Conservation (phyloP, 345 rosid species). For the Salix arbutifolia region DNA sequence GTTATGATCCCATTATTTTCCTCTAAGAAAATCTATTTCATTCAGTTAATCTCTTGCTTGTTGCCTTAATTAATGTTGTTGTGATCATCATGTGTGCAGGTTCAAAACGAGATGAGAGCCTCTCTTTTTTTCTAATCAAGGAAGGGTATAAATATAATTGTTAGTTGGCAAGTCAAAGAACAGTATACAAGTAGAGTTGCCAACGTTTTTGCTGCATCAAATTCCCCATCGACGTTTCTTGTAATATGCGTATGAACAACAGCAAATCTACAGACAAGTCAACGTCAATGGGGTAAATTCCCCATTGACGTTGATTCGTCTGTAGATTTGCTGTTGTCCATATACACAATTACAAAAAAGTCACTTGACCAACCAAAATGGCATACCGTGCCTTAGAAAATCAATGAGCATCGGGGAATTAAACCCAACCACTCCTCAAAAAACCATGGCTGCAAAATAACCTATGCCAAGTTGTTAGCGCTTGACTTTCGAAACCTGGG, state of each 20-base stretch:
- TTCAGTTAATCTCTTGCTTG: background rate
- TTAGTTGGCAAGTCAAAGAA: background rate
- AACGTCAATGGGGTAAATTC: too few species aligned
- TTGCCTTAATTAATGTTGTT: background rate
- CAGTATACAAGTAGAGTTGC: background rate
- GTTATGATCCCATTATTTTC: too few species aligned
- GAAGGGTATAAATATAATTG: background rate
- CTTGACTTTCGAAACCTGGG: too few species aligned
- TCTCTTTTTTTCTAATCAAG: background rate
- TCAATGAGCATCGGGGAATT: background rate
- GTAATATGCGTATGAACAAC: too few species aligned
- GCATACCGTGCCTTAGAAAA: background rate
- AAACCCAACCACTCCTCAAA: background rate
- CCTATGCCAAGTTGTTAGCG: too few species aligned
- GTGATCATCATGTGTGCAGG: background rate
- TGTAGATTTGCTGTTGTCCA: background rate
- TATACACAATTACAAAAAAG: background rate
- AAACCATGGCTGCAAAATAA: background rate
- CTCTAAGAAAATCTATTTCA: background rate
- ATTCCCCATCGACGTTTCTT: too few species aligned
- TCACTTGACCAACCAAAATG: constrained; percentile 1
- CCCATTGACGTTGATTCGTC: background rate
- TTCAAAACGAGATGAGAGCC: background rate
- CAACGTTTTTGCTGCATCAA: background rate
- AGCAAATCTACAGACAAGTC: too few species aligned